A percentile compares a stretch with the other conserved stretches of the same genome.
Evolutionary conservation across 768 basidiomycete species (phyloP).

Genomic region (Phlegmacium glaucopus): DNA sequence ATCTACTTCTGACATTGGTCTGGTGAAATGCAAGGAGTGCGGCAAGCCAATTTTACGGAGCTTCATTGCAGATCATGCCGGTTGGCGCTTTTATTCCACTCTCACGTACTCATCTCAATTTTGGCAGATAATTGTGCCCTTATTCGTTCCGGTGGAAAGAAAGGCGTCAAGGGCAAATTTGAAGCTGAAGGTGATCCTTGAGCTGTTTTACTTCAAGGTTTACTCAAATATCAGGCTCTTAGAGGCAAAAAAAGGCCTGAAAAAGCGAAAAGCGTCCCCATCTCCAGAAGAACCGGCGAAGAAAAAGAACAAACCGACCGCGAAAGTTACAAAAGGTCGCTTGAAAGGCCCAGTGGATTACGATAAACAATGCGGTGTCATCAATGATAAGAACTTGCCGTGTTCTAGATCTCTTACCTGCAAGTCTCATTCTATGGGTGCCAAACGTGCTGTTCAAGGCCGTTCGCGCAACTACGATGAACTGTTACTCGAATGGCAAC

Average conservation of each 20-base stretch:
- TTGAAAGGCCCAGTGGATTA: constrained; percentile 85
- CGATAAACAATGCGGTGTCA: constrained; percentile 94
- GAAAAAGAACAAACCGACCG: constrained; percentile 69
- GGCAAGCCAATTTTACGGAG: constrained; percentile 77
- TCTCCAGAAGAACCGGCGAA: constrained; percentile 66
- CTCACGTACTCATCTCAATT: neutral
- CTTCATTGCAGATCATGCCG: constrained; percentile 69
- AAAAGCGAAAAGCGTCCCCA: constrained; percentile 83
- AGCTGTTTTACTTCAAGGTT: neutral
- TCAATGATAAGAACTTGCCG: constrained; percentile 90
- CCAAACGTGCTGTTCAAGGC: constrained; percentile 88
- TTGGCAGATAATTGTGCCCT: constrained; percentile 56
- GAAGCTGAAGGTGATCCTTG: constrained; percentile 42
- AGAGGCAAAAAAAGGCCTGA: constrained; percentile 49
- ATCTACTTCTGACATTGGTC: constrained; percentile 53
- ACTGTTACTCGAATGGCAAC: constrained; percentile 88
- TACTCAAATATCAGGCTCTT: constrained; percentile 1
- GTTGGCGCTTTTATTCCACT: constrained; percentile 33
- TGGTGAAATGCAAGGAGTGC: constrained; percentile 80
- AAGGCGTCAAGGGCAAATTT: constrained; percentile 52
- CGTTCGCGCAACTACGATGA: constrained; percentile 84
- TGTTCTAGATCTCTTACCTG: constrained; percentile 96
- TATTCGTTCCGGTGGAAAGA: constrained; percentile 52
- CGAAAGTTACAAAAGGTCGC: constrained; percentile 77
- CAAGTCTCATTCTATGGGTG: constrained; percentile 97